Base-by-base conservation (phyloP, 2,329 filamentous ascomycete species). In the Monilinia aucupariae region DNA sequence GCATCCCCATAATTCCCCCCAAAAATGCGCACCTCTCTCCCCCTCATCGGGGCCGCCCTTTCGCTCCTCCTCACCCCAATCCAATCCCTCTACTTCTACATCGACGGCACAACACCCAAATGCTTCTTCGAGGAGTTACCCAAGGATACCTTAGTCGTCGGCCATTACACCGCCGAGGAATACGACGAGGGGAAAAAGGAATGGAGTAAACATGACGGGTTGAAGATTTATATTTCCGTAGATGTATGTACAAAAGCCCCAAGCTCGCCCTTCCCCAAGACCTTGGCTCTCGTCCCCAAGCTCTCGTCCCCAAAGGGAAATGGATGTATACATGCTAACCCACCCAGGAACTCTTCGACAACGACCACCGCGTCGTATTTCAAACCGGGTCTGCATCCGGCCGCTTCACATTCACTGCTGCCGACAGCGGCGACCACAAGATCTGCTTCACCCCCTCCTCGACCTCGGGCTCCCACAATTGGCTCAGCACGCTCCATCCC, bases 71-170 rank as follows among this genome's bases (percentile, higher is more conserved):
- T 83, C 53, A 74, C 82, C 43, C 85, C 86, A 65, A 85, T 89
- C 66, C 89, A 92, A 75, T 92, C 92, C 63, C 84, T 99, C 64
- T 93, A 96, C 85, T 96, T 99, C 82, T 97, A 90, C 81, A 87
- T 97, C 76, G 92, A 97, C 75, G 90, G 89, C 72, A 83, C 84
- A 56, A 80, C 85, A 68, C 88, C 91, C 70, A 97, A 96, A 80
- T 99, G 94, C 79, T 99, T 99, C 85, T 96, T 90, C 79, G 94
- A 99, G 80, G 93, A 97, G 78, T 84, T 99, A 64, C 92, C 94
- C 69, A 97, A 97, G 81, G 93, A 96, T 77, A 97, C 94, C 17
- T 80, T 99, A 64, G 93, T 99, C 62, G 92, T 97, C 64, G 94
- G 94, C 70, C 88, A 94, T 78, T 99, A 92, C 81, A 85, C 83